Evolutionary conservation across 768 basidiomycete genomes (phyloP).

Genomic region (Rhodotorula toruloides): DNA sequence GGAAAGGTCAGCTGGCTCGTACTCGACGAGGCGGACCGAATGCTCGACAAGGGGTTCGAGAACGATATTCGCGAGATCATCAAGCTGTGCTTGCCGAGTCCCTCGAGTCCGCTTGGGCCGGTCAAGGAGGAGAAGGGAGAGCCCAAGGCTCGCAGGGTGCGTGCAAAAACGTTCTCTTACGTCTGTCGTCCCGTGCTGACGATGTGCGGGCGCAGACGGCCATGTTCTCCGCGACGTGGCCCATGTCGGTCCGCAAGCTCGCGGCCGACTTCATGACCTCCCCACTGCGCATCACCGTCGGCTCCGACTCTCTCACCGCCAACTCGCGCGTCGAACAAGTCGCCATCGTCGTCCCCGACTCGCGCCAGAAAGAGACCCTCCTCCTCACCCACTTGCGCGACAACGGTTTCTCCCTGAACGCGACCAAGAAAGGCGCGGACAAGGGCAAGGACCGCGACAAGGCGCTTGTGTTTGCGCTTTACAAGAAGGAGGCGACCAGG

Average conservation of each 20-base stretch:
- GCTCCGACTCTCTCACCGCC: constrained; percentile 88
- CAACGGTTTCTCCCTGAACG: constrained; percentile 45
- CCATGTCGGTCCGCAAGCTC: constrained; percentile 80
- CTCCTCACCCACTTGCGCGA: constrained; percentile 36
- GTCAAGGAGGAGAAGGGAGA: constrained; percentile 40
- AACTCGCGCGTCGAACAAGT: constrained; percentile 86
- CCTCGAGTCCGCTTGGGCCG: constrained; percentile 18
- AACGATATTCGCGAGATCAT: constrained; percentile 94
- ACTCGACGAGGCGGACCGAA: constrained; percentile 94
- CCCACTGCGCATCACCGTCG: constrained; percentile 86
- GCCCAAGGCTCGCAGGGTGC: constrained; percentile 46
- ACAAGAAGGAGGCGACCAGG: constrained; percentile 91
- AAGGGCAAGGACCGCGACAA: constrained; percentile 40
- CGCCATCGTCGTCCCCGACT: constrained; percentile 40
- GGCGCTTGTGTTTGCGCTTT: constrained; percentile 84
- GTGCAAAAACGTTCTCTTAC: background rate
- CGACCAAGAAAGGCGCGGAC: constrained; percentile 56
- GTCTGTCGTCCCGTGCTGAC: background rate
- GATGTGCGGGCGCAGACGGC: constrained; percentile 29
- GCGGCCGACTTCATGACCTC: constrained; percentile 79
- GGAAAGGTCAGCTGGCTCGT: constrained; percentile 84
- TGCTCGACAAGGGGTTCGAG: constrained; percentile 98
- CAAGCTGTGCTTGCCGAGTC: constrained; percentile 56
- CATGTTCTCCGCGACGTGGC: constrained; percentile 90
- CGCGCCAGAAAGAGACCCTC: constrained; percentile 40